phyloP scores from a whole-genome alignment of 1,284 basidiomycete genomes.

The Coniferiporia weirii region DNA sequence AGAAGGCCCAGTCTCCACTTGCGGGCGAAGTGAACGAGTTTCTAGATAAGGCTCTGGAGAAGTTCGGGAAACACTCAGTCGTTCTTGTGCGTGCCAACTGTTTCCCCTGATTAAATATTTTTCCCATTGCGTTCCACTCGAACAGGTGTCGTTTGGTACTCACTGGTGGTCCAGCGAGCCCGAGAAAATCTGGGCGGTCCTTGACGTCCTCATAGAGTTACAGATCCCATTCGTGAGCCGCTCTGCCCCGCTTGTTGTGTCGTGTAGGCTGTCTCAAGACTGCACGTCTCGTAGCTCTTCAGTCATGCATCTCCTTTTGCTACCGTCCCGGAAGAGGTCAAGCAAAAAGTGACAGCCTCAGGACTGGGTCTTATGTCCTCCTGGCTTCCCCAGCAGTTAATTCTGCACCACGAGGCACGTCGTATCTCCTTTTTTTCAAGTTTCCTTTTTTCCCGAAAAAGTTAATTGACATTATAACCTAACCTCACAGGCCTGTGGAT shows the following conservation, averaged over 20 bases:
- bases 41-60: conserved; percentile 8
- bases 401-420: conserved; percentile 16
- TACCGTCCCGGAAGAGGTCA: conserved; percentile 10
- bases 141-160: conserved; percentile 19
- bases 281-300: conserved; percentile 5
- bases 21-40: conserved; percentile 2
- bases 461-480: neutral
- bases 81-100: conserved; percentile 7
- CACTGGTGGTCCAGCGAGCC: conserved; percentile 14
- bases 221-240: conserved; percentile 17
- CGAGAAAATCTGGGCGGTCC: conserved; percentile 15
- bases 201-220: conserved; percentile 13
- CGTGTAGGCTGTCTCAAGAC: neutral
- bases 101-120: neutral
- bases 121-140: too few relatives aligned
- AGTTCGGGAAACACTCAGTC: conserved; percentile 11
- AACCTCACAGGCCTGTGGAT: conserved; percentile 17
- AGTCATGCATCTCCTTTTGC: conserved; percentile 11
- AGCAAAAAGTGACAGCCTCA: conserved; percentile 8
- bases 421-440: neutral
- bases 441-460: neutral
- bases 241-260: neutral
- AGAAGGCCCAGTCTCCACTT: neutral
- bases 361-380: conserved; percentile 10
- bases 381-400: conserved; percentile 19